Evolutionary conservation across 495 filamentous ascomycete species (phyloP), one percentile per base, ranked within the genome.

Genomic region (Bombardia bombarda): DNA sequence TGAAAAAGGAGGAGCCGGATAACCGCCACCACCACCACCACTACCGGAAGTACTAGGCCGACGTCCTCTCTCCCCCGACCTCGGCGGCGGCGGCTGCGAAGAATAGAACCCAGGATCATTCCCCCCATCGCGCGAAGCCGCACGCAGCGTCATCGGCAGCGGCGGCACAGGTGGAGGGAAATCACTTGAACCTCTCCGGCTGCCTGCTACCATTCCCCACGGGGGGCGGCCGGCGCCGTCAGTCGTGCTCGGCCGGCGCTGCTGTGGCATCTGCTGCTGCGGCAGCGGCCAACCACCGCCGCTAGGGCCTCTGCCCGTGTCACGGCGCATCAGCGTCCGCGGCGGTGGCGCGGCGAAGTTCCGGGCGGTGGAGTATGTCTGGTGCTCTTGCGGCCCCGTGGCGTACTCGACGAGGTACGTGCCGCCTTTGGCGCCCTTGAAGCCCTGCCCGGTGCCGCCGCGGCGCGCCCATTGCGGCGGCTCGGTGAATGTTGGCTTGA

Each of bases 401-500:
- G 60, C 60, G n/a, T 68, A 52, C 23, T 89, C 84, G 23, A 93
- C 71, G 0, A 93, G 69, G 13, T 68, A 61, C 51, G 68, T 55
- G 25, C 84, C 74, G 1, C 73, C 64, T 1, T 83, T 77, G 1
- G 82, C 75, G n/a, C n/a, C n/a, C 6, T 65, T 66, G 31, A 87
- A 75, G 7, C 82, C 85, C 46, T 75, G 78, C 10, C 88, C 88
- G 39, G 79, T 80, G 25, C 74, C 70, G 0, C 67, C 55, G 17
- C 58, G 78, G 5, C n/a, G n/a, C n/a, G 66, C 58, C 70, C 70
- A 75, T 51, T 93, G 87, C 4, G 83, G 86, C 16, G 86, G 72
- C 45, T 87, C 85, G 33, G 74, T 70, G 55, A 84, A 87, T n/a
- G 71, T 66, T 0, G 87, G 83, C 0, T 79, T 86, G 16, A 92